phyloP scores from a whole-genome alignment of 129 eudicot genomes.

The carrot (Daucus carota) region DH1_v3.0 NC_030381.2:46344001-46344500 shows the following conservation, averaged over 20 bases:
- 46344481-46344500: neutral
- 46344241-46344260: neutral
- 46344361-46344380: neutral
- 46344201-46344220: neutral
- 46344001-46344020: neutral
- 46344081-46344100: slow-evolving; percentile 84
- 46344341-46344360: neutral
- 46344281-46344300: neutral
- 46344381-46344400: neutral
- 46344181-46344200: neutral
- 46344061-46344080: slow-evolving; percentile 98
- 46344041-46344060: slow-evolving; percentile 91
- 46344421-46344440: neutral
- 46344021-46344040: neutral
- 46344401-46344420: neutral
- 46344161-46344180: neutral
- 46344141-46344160: neutral
- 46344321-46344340: neutral
- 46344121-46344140: slow-evolving; percentile 1
- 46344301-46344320: neutral
- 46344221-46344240: neutral
- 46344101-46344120: slow-evolving; percentile 94
- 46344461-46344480: neutral
- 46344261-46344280: neutral
- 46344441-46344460: neutral